Conservation (phyloP, 2,329 filamentous ascomycete species). For the Fusarium brachygibbosum region DNA sequence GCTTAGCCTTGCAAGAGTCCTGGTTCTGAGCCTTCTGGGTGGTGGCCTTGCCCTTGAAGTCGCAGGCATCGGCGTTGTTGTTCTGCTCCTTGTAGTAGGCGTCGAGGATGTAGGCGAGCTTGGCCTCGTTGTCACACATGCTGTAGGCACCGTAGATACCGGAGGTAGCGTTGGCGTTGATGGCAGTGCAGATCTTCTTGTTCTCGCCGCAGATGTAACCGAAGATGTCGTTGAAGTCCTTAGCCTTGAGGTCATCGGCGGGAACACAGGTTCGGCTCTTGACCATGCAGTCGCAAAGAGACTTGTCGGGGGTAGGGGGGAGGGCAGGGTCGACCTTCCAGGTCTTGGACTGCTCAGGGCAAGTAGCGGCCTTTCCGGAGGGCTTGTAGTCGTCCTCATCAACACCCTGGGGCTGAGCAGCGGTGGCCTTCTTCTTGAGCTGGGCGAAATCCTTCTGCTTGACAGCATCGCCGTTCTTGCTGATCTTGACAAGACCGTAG, state of each 20-base stretch:
- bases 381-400: constrained; percentile 77
- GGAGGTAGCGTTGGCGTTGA: constrained; percentile 74
- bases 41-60: constrained; percentile 77
- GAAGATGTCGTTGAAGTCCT: constrained; percentile 78
- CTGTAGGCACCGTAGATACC: constrained; percentile 82
- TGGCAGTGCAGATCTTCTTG: constrained; percentile 72
- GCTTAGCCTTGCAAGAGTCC: constrained; percentile 68
- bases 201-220: constrained; percentile 75
- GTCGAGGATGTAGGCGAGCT: constrained; percentile 81
- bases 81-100: constrained; percentile 75
- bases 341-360: constrained; percentile 73
- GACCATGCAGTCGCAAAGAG: constrained; percentile 90
- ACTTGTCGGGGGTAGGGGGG: constrained; percentile 83
- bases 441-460: constrained; percentile 81
- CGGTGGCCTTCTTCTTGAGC: constrained; percentile 77
- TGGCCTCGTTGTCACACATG: constrained; percentile 78
- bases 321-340: constrained; percentile 79
- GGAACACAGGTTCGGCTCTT: constrained; percentile 79
- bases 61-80: constrained; percentile 71
- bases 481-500: constrained; percentile 81
- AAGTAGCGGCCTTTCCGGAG: constrained; percentile 77
- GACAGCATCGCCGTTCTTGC: constrained; percentile 67
- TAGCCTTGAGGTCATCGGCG: constrained; percentile 66
- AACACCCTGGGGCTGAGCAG: constrained; percentile 75
- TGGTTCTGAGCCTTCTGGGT: constrained; percentile 64